A percentile compares a stretch with the other conserved stretches of the same genome.
phyloP scores from a whole-genome alignment of 2,329 filamentous ascomycete genomes.

The Zasmidium cellare region DNA sequence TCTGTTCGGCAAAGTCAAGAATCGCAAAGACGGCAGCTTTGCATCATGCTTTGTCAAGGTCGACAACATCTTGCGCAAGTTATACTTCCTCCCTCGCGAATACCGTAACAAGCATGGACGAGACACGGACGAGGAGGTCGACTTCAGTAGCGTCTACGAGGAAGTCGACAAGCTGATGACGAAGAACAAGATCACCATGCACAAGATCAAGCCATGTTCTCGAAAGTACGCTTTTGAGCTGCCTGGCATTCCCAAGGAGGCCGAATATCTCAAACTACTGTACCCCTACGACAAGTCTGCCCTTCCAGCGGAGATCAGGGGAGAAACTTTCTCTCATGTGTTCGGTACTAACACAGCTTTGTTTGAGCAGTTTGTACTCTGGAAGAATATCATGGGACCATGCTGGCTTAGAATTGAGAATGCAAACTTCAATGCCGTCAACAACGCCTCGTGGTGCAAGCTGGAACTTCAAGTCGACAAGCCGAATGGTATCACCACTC shows the following conservation, averaged over 20 bases:
- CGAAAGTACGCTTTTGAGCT: conserved; percentile 97
- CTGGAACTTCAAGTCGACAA: conserved; percentile 81
- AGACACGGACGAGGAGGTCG: conserved; percentile 74
- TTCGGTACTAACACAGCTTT: conserved; percentile 92
- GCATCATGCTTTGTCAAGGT: conserved; percentile 95
- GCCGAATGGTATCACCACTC: conserved; percentile 70
- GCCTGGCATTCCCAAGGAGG: conserved; percentile 80
- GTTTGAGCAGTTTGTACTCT: conserved; percentile 97
- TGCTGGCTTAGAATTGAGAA: conserved; percentile 93
- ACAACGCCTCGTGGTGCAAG: conserved; percentile 96
- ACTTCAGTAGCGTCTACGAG: conserved; percentile 84
- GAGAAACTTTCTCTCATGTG: conserved; percentile 89
- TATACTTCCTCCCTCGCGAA: conserved; percentile 87
- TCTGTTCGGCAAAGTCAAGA: conserved; percentile 92
- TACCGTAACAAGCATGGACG: conserved; percentile 59
- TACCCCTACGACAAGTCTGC: conserved; percentile 87
- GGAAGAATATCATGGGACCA: conserved; percentile 98
- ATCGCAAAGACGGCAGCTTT: conserved; percentile 76
- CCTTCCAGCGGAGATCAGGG: conserved; percentile 68
- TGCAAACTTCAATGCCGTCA: conserved; percentile 78
- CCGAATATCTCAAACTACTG: conserved; percentile 89
- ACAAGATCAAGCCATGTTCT: conserved; percentile 88
- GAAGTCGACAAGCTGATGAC: conserved; percentile 90
- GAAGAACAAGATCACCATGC: conserved; percentile 78
- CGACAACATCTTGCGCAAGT: conserved; percentile 88